These are phyloP conservation scores for Coniochaeta sp. DNA, from an alignment of 2,329 filamentous ascomycete species.

Conservation along the genomic window DNA sequence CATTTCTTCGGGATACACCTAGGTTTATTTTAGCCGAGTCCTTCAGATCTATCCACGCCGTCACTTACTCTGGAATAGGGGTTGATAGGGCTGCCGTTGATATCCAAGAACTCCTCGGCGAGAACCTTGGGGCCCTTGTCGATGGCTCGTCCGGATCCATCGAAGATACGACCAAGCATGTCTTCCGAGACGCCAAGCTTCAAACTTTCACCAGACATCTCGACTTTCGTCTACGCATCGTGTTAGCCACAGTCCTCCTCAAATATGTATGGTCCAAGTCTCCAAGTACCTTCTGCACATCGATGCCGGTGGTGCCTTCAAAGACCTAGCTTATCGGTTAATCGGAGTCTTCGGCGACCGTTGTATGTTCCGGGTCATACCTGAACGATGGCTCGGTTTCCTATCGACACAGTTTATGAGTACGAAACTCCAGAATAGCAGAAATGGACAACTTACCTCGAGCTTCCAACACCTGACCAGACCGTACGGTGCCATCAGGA, in stretches of 20 bases:
- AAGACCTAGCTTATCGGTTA: conserved; percentile 63
- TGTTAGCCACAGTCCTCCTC: conserved; percentile 9
- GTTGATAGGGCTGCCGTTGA: conserved; percentile 98
- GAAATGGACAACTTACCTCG: conserved; percentile 70
- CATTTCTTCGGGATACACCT: conserved; percentile 99
- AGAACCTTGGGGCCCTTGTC: conserved; percentile 98
- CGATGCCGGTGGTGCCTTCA: conserved; percentile 92
- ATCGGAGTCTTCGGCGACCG: conserved; percentile 8
- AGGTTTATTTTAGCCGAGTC: conserved; percentile 11
- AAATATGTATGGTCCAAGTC: not conserved
- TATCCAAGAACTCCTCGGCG: conserved; percentile 96
- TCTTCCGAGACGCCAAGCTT: conserved; percentile 99
- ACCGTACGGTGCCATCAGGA: conserved; percentile 87
- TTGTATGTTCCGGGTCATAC: conserved; percentile 37
- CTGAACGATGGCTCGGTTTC: conserved; percentile 91
- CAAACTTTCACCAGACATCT: conserved; percentile 94
- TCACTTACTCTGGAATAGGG: conserved; percentile 80
- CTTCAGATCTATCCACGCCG: no score
- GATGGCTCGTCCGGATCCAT: conserved; percentile 95
- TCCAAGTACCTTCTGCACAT: conserved; percentile 86
- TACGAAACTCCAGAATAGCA: not conserved
- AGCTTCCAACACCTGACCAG: conserved; percentile 94
- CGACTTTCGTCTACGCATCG: conserved; percentile 77
- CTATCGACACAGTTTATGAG: conserved; percentile 35
- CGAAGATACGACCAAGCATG: conserved; percentile 98